Conservation (phyloP, 768 basidiomycete species). For the Boletus vinaceobasis region DNA sequence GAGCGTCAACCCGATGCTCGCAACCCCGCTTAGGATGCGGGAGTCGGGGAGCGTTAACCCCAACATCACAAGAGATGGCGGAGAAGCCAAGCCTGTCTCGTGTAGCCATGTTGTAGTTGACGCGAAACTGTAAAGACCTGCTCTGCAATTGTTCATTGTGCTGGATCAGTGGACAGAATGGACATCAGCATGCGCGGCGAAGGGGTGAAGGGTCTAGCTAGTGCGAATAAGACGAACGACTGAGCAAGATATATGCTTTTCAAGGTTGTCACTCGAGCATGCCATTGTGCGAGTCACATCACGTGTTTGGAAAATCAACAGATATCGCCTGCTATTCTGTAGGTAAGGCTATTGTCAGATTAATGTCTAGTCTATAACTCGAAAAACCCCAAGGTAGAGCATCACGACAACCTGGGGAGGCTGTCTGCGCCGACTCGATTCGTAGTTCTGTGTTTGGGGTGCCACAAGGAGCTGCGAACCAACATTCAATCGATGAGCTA, state of each 20-base stretch:
- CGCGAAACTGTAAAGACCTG: conserved; percentile 26
- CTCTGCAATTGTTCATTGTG: conserved; percentile 24
- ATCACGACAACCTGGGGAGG: neutral
- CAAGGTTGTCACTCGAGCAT: neutral
- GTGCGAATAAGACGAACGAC: neutral
- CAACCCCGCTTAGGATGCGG: conserved; percentile 24
- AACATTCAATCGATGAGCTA: neutral
- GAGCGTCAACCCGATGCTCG: conserved; percentile 26
- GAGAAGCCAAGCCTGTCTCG: conserved; percentile 22
- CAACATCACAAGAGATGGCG: conserved; percentile 21
- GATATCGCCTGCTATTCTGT: neutral
- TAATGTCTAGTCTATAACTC: neutral
- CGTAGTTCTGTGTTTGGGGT: neutral
- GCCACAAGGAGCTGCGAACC: too few relatives aligned
- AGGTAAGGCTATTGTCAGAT: neutral
- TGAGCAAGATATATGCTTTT: conserved; percentile 3
- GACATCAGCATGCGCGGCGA: conserved; percentile 1
- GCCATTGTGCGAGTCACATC: conserved; percentile 14
- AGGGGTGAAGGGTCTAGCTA: neutral
- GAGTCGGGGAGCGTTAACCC: conserved; percentile 27
- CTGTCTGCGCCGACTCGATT: neutral
- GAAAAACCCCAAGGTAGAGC: neutral
- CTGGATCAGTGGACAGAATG: neutral
- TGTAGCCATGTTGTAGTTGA: conserved; percentile 21
- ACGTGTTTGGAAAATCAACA: conserved; percentile 22